Evolutionary conservation across 176 grass and related monocot species (phyloP), one percentile per base, ranked within the genome.

Genomic region (Aegilops speltoides): DNA sequence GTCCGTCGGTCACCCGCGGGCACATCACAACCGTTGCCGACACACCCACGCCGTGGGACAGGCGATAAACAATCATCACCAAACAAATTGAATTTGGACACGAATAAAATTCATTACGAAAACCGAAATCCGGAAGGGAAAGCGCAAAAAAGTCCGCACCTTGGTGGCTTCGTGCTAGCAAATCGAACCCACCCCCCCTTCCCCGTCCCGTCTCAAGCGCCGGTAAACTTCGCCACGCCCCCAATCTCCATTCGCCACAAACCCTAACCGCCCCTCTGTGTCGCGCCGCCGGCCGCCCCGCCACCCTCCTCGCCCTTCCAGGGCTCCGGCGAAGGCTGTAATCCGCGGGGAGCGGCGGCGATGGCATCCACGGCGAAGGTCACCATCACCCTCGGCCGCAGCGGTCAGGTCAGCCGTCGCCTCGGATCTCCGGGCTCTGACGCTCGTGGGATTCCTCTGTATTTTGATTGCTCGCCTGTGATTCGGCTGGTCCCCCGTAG

Each of bases 321-420:
- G 41, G 43, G 5, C 25, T 0, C 64, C 23, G 77, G 78, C 56
- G 40, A 52, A 81, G 81, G 70, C 36, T 40, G 1, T 22, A 37
- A 26, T 70, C 37, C 52, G 28, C 26, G 36, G 12, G 23, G 77
- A 29, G 80, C 25, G 57, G 50, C 7, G 71, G 70, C 33, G 86
- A 85, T 85, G 78, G 82, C 86, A 41, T 91, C 90, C 52, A 85
- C 84, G 54, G 68, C 73, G 29, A 76, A 83, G 43, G 88, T 95
- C 79, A 92, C 93, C 86, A 95, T 95, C 80, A 95, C 93, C 28
- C 86, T 95, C 41, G 93, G 93, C 54, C 86, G 88, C 62, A 92
- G 93, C 76, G 90, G 90, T 63, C 88, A 92, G 93, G 93, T 95
- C 54, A 89, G 84, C 72, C 65, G 29, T 77, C 32, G 31, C 24